Base-by-base conservation (phyloP, 352 stramenopile species). In the Phytophthora ramorum region DNA sequence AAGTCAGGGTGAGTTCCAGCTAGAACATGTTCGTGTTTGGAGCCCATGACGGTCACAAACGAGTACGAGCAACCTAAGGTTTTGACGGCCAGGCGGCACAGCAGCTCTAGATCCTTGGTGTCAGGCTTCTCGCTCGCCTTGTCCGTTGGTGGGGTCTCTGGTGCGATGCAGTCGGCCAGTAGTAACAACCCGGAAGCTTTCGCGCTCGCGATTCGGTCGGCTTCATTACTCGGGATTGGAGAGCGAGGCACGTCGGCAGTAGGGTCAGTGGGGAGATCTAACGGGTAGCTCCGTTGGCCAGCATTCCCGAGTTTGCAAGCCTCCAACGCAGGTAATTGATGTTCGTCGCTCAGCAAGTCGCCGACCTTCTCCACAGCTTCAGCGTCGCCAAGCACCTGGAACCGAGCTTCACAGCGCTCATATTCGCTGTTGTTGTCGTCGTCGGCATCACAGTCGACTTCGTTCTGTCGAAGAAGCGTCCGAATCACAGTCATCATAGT, bases 21-120 rank as follows among this genome's bases (percentile, higher is more conserved):
- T 24, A 83, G 35, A 43, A 86, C 61, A 40, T 79, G 73, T 14
- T 79, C 64, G 32, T 75, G 61, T 40, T 79, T 62, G 13, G 78
- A 38, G 34, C 71, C 67, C 47, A 89, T 75, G 54, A 90, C 59
- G 10, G 79, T 77, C 40, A 90, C 71, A 37, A 89, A 65, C 1
- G 66, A 74, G 22, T 74, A 69, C 8, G 73, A 71, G 58, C 73
- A 86, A 26, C 66, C 50, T 17, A 90, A 52, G 24, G 81, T 79
- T 16, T 68, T 64, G 3, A 71, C 69, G 4, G 70, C 71, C 17
- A 89, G 68, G 17, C 69, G 50, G 32, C 77, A 88, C 24, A 90
- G 58, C 34, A 89, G 59, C 7, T 79, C 66, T 19, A 90, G 73
- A 61, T 90, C 81, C 38, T 24, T 22, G 20, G 34, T 78, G 28